Evolutionary conservation across 2,329 filamentous ascomycete species (phyloP).

Genomic region (Fusarium concolor): DNA sequence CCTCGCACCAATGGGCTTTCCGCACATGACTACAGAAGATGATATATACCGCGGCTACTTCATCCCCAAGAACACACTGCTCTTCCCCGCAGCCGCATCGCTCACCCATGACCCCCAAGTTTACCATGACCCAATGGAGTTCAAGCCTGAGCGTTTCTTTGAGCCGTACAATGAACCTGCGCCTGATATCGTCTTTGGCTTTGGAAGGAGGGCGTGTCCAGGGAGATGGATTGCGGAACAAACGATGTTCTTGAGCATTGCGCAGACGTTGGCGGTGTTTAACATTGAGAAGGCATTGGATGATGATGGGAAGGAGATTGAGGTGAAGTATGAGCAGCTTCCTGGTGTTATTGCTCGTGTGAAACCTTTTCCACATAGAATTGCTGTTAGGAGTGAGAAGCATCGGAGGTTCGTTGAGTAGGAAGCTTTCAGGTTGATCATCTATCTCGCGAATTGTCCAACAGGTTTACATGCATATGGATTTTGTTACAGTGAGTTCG

Average conservation of each 20-base stretch:
- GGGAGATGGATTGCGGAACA: conserved; percentile 50
- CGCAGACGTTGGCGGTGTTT: conserved; percentile 60
- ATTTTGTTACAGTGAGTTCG: too few species aligned
- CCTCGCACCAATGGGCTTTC: conserved; percentile 49
- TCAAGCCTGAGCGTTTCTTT: conserved; percentile 46
- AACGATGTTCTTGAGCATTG: conserved; percentile 50
- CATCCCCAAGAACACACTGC: conserved; percentile 46
- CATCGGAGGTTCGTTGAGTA: neutral
- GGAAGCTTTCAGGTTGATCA: too few species aligned
- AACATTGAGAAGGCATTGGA: conserved; percentile 46
- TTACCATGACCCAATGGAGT: conserved; percentile 60
- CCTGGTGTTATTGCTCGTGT: conserved; percentile 22
- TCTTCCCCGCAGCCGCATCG: conserved; percentile 12
- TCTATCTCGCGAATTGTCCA: too few species aligned
- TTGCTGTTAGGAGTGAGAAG: neutral
- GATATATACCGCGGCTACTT: conserved; percentile 35
- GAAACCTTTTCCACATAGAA: neutral
- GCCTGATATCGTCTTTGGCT: conserved; percentile 47
- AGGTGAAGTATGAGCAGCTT: conserved; percentile 14
- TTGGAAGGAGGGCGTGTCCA: conserved; percentile 52
- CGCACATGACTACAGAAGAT: conserved; percentile 52
- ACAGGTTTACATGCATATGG: too few species aligned
- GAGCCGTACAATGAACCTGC: conserved; percentile 46
- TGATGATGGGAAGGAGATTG: conserved; percentile 52
- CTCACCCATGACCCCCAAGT: neutral